phyloP scores from a whole-genome alignment of 768 basidiomycete species.

The Mycena rebaudengoi region DNA sequence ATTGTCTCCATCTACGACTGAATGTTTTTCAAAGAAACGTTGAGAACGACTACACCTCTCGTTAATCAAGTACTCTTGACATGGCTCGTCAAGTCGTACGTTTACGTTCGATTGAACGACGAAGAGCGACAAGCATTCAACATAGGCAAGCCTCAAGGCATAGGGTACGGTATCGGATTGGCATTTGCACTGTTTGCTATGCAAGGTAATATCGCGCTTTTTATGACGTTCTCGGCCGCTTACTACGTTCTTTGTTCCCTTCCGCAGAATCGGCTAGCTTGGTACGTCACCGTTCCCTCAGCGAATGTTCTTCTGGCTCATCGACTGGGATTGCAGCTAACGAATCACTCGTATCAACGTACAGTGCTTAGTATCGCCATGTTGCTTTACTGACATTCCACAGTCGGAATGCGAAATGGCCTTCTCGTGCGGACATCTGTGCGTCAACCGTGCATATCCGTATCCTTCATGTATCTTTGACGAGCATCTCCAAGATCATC shows the following conservation, averaged over 20 bases:
- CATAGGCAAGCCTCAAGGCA: conserved; percentile 45
- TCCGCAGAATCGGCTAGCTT: conserved; percentile 42
- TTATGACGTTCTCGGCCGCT: background rate
- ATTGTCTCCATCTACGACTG: background rate
- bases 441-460: conserved; percentile 16
- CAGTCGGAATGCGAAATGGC: conserved; percentile 47
- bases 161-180: conserved; percentile 63
- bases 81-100: conserved; percentile 56
- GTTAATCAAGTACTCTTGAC: conserved; percentile 56
- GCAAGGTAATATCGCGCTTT: conserved; percentile 50
- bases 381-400: background rate
- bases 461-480: background rate
- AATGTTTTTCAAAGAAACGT: conserved; percentile 42
- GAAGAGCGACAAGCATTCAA: conserved; percentile 37
- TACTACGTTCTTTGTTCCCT: conserved; percentile 2
- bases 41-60: conserved; percentile 56
- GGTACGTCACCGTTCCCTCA: conserved; percentile 28
- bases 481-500: conserved; percentile 25
- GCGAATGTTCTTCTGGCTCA: conserved; percentile 22
- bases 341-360: conserved; percentile 44
- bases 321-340: background rate
- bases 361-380: background rate
- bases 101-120: conserved; percentile 41
- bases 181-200: conserved; percentile 59
- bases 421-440: conserved; percentile 47